phyloP scores from a whole-genome alignment of 1,284 basidiomycete species.

The Ceratobasidium sp. region DNA sequence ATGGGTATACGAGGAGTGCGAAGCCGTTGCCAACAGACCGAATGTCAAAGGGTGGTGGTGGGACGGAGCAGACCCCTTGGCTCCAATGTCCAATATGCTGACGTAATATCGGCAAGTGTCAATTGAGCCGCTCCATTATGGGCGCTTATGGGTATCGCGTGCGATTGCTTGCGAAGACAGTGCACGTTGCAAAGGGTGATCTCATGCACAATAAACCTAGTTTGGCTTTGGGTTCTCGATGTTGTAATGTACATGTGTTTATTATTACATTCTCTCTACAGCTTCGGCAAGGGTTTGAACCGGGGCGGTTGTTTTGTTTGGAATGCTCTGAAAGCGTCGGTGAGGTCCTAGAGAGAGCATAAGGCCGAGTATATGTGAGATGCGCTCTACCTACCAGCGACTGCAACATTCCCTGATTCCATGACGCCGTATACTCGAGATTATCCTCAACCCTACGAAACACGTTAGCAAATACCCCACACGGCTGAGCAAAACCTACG shows the following conservation, averaged over 20 bases:
- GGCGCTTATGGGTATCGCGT: too few species aligned
- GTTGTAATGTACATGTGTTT: too few species aligned
- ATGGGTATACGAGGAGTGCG: slow-evolving; percentile 7
- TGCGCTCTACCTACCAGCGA: slow-evolving; percentile 63
- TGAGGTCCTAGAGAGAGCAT: slow-evolving; percentile 52
- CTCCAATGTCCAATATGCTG: slow-evolving; percentile 10
- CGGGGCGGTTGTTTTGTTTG: slow-evolving; percentile 50
- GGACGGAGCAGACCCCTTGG: neutral
- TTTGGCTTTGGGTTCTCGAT: too few species aligned
- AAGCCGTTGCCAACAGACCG: too few species aligned
- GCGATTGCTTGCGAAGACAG: too few species aligned
- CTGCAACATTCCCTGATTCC: slow-evolving; percentile 77
- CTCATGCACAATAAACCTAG: too few species aligned
- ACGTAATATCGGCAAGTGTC: neutral
- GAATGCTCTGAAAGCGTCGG: slow-evolving; percentile 52
- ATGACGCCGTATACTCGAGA: slow-evolving; percentile 76
- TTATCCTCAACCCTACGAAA: slow-evolving; percentile 79
- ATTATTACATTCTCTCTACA: too few species aligned
- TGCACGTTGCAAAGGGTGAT: too few species aligned
- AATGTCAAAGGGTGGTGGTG: neutral
- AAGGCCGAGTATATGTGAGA: too few species aligned
- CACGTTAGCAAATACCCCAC: neutral
- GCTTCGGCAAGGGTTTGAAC: slow-evolving; percentile 45
- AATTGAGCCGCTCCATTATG: neutral
- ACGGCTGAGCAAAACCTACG: slow-evolving; percentile 52